Evolutionary conservation across 352 stramenopile species (phyloP).

Genomic region (Phytophthora boehmeriae): DNA sequence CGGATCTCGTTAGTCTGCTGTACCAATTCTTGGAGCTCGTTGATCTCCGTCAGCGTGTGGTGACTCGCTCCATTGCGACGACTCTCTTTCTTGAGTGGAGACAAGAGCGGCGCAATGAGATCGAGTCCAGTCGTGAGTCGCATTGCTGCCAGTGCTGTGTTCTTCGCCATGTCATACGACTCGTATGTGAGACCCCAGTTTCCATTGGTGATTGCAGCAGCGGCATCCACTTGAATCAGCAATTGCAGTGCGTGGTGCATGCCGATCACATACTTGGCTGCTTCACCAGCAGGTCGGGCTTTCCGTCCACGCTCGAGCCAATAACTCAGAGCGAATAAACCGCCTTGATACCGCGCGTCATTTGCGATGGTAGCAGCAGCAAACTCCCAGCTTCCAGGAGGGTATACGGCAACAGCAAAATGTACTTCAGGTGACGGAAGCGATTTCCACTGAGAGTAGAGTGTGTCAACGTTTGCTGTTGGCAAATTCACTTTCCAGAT

Average conservation of each 20-base stretch:
- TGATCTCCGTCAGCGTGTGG: conserved; percentile 14
- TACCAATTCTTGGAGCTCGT: conserved; percentile 18
- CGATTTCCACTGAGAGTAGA: conserved; percentile 28
- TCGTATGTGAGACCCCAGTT: conserved; percentile 47
- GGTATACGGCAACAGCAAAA: conserved; percentile 24
- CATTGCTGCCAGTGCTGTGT: conserved; percentile 52
- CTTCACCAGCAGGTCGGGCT: conserved; percentile 27
- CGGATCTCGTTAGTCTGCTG: conserved; percentile 1
- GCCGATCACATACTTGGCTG: conserved; percentile 41
- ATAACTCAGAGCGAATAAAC: conserved; percentile 45
- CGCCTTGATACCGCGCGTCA: conserved; percentile 56
- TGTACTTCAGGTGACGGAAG: not conserved
- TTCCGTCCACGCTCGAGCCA: conserved; percentile 40
- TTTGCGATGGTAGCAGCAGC: conserved; percentile 51
- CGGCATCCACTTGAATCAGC: conserved; percentile 29
- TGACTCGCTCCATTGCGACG: conserved; percentile 11
- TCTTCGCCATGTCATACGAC: conserved; percentile 56
- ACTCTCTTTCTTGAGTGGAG: conserved; percentile 16
- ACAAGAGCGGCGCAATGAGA: conserved; percentile 16
- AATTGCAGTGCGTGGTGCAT: conserved; percentile 33
- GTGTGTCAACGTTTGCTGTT: conserved; percentile 5
- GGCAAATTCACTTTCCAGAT: conserved; percentile 50
- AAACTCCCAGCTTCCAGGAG: conserved; percentile 61
- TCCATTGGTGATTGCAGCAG: conserved; percentile 11
- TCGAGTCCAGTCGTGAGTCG: conserved; percentile 41